A percentile compares a stretch with the other conserved stretches of the same genome.
Evolutionary conservation across 495 filamentous ascomycete genomes (phyloP).

Genomic region (Beverwykella pulmonaria): DNA sequence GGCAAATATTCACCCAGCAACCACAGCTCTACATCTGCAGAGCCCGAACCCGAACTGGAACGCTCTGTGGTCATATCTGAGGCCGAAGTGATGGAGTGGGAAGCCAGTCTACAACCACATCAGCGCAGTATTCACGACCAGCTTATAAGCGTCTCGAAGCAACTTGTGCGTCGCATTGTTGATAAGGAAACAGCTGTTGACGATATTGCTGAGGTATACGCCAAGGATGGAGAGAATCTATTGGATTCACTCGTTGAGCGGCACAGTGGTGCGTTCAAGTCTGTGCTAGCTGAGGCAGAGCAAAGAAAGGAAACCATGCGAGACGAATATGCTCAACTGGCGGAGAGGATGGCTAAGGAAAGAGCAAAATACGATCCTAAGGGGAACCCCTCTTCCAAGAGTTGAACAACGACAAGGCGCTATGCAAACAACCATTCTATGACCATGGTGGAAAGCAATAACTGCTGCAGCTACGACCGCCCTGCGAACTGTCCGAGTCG

Average conservation of each 20-base stretch:
- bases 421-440: not conserved
- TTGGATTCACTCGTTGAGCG: conserved; percentile 12
- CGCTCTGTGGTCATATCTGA: not conserved
- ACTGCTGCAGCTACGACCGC: not conserved
- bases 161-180: conserved; percentile 26
- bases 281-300: not conserved
- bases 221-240: conserved; percentile 23
- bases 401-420: not conserved
- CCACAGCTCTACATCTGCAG: conserved; percentile 37
- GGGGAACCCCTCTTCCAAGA: not conserved
- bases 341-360: conserved; percentile 1
- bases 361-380: not conserved
- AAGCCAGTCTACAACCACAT: conserved; percentile 31
- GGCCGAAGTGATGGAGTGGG: conserved; percentile 34
- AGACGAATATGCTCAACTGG: conserved; percentile 16
- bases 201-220: conserved; percentile 24
- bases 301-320: conserved; percentile 16
- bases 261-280: conserved; percentile 11
- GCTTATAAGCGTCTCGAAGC: conserved; percentile 24
- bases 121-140: conserved; percentile 23
- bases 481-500: not conserved
- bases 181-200: conserved; percentile 29
- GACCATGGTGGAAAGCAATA: not conserved
- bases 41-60: not conserved
- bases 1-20: conserved; percentile 12